Evolutionary conservation across 2,329 filamentous ascomycete genomes (phyloP), one percentile per base, ranked within the genome.

Genomic region (Cercospora zeina): DNA sequence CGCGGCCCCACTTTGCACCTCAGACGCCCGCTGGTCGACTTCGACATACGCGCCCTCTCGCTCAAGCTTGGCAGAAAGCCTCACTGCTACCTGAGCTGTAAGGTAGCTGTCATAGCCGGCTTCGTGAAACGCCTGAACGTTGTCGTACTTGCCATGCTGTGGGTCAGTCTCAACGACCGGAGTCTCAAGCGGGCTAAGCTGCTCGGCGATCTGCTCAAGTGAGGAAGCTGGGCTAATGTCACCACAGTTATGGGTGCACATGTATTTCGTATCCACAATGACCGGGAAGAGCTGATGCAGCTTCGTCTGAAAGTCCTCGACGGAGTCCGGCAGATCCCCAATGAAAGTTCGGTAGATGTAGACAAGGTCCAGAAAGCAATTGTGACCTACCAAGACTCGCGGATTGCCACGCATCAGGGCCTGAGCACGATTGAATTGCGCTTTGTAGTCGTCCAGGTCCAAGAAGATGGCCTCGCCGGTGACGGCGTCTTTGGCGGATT

Each of bases 311-410:
- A 89, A 89, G 21, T 81, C 81, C 2, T 79, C 76, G 1, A 87
- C 72, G 0, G 76, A 82, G 2, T 77, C 73, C 0, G 87, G 87
- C 1, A 89, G 75, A 1, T 75, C 65, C 1, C 84, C 84, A 54
- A 88, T 77, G 71, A 89, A 89, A 1, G 80, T 82, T n/a, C 78
- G 74, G 71, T 88, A 86, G 36, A 89, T 74, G 68, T 88, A 88
- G 36, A 85, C 80, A 2, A 89, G 76, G 67, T 89, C 86, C 1
- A 82, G 81, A 65, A 89, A 84, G 62, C 85, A 78, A 67, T 89
- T 89, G 74, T 89, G 86, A 0, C 86, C 86, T 2, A 89, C 79
- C 0, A 89, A 68, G 0, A 85, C 77, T 1, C 80, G 79, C 13
- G 79, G 77, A 19, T 77, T 80, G 19, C 74, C 71, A 47, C 77